Base-by-base conservation (phyloP, 106 monocot genomes). In the Dendrobium catenatum region DNA sequence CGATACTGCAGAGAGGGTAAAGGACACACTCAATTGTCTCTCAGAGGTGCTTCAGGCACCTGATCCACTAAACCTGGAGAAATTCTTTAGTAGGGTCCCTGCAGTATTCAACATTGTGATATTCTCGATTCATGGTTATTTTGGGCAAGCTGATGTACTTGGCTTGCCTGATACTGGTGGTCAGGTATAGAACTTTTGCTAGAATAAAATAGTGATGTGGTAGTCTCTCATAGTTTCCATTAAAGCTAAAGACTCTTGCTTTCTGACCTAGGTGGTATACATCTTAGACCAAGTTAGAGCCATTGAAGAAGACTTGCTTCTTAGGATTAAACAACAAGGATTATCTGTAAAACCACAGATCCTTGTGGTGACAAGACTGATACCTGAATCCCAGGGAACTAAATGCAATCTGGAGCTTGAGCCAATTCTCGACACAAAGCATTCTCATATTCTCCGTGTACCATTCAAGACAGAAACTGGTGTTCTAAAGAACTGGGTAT, bases 141-240 rank as follows among this genome's bases (percentile, higher is more conserved):
- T 97, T 44, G 97, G 97, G 49, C 97, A 97, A 81, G 94, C 90
- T 42, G 87, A 91, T 79, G 97, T 97, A 81, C 94, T 97, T 77
- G 97, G 97, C 44, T 85, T 97, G 87, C 94, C 97, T 0, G 97
- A 97, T 68, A 97, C 97, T 31, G 97, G 97, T 55, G 97, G 97
- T 3, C 97, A 97, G 97, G 96, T 96, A 84, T 22, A 22, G 61
- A 22, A n/a, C 37, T 70, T 27, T 37, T n/a, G 15, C 33, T 11
- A 51, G 10, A 10, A 70, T 70, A 27, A 13, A 13, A 27, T 13
- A 70, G 37, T 70, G 33, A 10, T 17, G 11, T 70, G 1, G 33
- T 4, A 5, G 18, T 42, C 13, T 13, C 13, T 3, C 13, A 3
- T 13, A 51, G 3, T 10, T 51, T 51, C 48, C 51, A 51, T 51